Base-by-base conservation (phyloP, 1,284 basidiomycete genomes). In the Veloporphyrellus conicus region DNA sequence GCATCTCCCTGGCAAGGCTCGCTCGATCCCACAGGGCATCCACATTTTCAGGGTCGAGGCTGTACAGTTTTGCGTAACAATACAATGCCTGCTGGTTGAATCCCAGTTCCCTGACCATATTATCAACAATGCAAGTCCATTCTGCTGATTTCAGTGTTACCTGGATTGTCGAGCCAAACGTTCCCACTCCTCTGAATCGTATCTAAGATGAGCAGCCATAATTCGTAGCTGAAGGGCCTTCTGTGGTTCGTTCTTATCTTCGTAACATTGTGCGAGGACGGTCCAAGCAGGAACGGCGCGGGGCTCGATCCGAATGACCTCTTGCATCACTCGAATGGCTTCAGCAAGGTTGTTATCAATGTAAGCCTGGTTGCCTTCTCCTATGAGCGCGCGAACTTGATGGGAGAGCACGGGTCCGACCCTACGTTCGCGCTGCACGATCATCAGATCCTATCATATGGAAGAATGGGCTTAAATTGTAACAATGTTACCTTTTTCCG, bases 11-110 rank as follows among this genome's bases (percentile, higher is more conserved):
- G 6, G 93, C 85, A 6, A 97, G 76, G 4, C 80, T 73, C 0
- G 93, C 91, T 3, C 93, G 81, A 57, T 98, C 93, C 91, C 92
- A 97, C 20, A 95, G 77, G 2, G 89, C 86, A 50, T 89, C 84
- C 9, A 91, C 77, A 54, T 97, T 93, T 5, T 76, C 74, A 6
- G 88, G 85, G 60, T 94, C 87, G 22, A 89, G 73, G 53, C 78
- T 84, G 60, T 87, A 81, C 1, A 90, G 81, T 62, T 97, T 94
- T 1, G 86, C 77, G 59, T 90, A 89, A 63, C 95, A 98, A 64
- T 98, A 97, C 23, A 96, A 70, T 0, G 93, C 90, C 68, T 98
- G 93, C 46, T 92, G 84, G 37, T 80, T 76, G 50, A 83, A 81
- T 3, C 84, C 88, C 23, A 82, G 67, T 7, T 81, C 78, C 54